Base-by-base conservation (phyloP, 805 yeast species). In the Deakozyma indianensis region DNA sequence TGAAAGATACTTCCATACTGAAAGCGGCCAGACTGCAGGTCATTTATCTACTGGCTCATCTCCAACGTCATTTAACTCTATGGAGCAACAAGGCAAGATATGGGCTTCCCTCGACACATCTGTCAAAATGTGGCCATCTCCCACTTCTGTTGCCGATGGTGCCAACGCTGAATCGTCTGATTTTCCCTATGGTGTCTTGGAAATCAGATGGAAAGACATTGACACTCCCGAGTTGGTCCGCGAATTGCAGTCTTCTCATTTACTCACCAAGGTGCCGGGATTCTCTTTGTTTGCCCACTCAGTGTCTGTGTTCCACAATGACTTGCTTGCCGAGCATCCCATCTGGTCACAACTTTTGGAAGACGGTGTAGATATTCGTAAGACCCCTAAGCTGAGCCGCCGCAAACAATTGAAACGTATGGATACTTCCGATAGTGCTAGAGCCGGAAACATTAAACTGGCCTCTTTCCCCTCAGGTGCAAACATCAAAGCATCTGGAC, bases 151-250 rank as follows among this genome's bases (percentile, higher is more conserved):
- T 9, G 18, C 5, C 18, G 18, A 9, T 9, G 18, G 16, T 11
- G 38, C 9, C 5, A 43, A 50, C 20, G 11, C 28, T 0, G 44
- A 50, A 4, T 42, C 44, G 0, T 42, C 52, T 0, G 3, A 23
- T 1, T 73, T 75, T 53, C 78, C 80, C 2, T 70, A 73, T 52
- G 66, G 75, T 0, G 62, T 73, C 0, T 57, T 77, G 24, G 73
- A 71, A 45, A 56, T 78, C 21, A 58, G 73, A 20, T 74, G 74
- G 63, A 67, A 66, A 28, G 64, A 64, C 5, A 48, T 43, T 11
- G 29, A 50, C 15, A 51, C 57, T 42, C 74, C 74, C 0, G 43
- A 50, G 1, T 58, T 65, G 53, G 53, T 77, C 4, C 54, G 54
- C 35, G 60, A 65, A 3, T 56, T 78, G 23, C 60, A 65, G 22